These are phyloP conservation scores for Pulveroboletus sp. DNA, from an alignment of 768 basidiomycete species.

Conservation along the genomic window DNA sequence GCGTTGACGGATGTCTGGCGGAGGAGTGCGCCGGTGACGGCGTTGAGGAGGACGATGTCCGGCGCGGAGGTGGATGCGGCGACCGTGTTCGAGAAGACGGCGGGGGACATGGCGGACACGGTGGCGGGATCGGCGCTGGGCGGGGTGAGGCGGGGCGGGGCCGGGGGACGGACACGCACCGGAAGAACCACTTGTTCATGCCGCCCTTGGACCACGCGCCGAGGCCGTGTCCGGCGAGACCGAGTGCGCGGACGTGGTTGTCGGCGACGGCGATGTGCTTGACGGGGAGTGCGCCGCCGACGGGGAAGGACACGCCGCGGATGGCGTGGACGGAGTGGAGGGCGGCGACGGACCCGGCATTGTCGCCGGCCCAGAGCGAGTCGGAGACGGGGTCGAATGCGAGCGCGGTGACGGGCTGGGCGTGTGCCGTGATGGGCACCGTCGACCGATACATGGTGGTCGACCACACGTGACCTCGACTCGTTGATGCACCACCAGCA, in stretches of 20 bases:
- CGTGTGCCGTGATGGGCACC: constrained; percentile 12
- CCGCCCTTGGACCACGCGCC: constrained; percentile 86
- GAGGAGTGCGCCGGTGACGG: constrained; percentile 64
- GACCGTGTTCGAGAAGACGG: constrained; percentile 51
- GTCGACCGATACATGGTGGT: constrained; percentile 20
- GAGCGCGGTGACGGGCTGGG: constrained; percentile 66
- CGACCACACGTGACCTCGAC: constrained; percentile 15
- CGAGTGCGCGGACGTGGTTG: constrained; percentile 68
- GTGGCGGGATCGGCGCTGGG: constrained; percentile 32
- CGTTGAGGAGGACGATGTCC: constrained; percentile 69
- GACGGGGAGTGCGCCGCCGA: constrained; percentile 66
- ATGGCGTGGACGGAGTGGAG: constrained; percentile 62
- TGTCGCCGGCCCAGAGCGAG: constrained; percentile 81
- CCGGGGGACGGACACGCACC: constrained; percentile 40
- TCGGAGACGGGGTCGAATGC: constrained; percentile 92
- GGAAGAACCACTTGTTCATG: constrained; percentile 77
- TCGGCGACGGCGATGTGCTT: constrained; percentile 78
- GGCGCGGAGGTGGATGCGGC: constrained; percentile 58
- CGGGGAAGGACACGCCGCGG: constrained; percentile 71
- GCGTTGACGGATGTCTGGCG: constrained; percentile 59
- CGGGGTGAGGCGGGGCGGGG: constrained; percentile 10
- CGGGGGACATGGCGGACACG: constrained; percentile 45
- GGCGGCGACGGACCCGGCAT: constrained; percentile 66
- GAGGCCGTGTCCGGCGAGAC: constrained; percentile 57
- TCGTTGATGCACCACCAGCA: no score